A percentile compares a stretch with the other conserved stretches of the same genome.
Evolutionary conservation across 2,329 filamentous ascomycete genomes (phyloP).

Genomic region (Aspergillus ruber): DNA sequence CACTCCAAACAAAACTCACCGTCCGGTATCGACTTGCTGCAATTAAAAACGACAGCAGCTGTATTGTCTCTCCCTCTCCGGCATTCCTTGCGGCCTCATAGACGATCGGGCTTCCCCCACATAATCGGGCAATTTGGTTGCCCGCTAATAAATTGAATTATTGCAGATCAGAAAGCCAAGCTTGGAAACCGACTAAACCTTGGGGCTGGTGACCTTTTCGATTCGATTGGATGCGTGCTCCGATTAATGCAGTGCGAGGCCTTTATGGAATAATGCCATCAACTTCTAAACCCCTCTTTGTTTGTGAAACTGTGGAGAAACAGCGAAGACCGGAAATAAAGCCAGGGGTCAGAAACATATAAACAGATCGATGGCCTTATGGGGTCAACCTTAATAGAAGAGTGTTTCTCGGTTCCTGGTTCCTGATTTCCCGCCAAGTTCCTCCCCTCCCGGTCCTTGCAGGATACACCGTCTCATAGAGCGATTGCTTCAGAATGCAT

Average conservation of each 20-base stretch:
- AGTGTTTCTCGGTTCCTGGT: too few relatives aligned
- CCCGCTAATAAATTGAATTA: not conserved
- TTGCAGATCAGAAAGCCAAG: not conserved
- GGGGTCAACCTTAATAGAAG: too few relatives aligned
- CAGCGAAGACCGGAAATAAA: not conserved
- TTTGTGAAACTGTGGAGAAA: not conserved
- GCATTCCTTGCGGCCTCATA: not conserved
- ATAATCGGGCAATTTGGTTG: not conserved
- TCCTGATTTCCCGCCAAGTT: not conserved
- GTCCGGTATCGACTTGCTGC: not conserved
- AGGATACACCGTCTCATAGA: not conserved
- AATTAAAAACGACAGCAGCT: not conserved
- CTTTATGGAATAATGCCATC: not conserved
- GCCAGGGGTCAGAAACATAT: not conserved
- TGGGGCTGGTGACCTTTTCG: not conserved
- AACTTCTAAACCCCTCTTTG: not conserved
- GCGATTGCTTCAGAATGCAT: constrained; percentile 1
- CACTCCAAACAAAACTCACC: not conserved
- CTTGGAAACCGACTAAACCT: not conserved
- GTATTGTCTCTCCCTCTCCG: not conserved
- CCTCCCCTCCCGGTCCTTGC: not conserved
- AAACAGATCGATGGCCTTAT: not conserved
- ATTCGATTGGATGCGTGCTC: not conserved
- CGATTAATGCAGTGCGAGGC: not conserved
- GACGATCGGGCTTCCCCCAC: not conserved